Evolutionary conservation across 176 grass and related monocot genomes (phyloP).

Genomic region (Oryza meyeriana): DNA sequence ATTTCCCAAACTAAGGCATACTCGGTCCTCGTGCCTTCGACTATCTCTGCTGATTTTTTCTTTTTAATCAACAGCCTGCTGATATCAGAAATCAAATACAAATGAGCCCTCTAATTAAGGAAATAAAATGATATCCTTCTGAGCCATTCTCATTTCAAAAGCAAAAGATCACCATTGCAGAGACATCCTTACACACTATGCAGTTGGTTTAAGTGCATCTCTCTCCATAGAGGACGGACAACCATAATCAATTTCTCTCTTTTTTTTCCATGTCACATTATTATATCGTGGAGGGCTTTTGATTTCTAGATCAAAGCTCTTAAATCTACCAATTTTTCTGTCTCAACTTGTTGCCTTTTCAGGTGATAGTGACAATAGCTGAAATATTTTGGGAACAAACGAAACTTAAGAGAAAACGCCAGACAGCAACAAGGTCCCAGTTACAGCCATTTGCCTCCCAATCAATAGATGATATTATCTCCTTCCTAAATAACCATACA

Average conservation of each 20-base stretch:
- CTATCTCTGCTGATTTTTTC: background rate
- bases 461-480: slow-evolving; percentile 72
- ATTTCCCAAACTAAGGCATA: background rate
- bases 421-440: slow-evolving; percentile 51
- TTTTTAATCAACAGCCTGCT: too few species aligned
- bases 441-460: slow-evolving; percentile 53
- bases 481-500: slow-evolving; percentile 59
- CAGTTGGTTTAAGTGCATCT: too few species aligned
- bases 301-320: background rate
- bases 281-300: background rate
- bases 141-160: too few species aligned
- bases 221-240: too few species aligned
- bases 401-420: slow-evolving; percentile 50
- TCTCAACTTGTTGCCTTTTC: slow-evolving; percentile 37
- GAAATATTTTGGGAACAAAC: slow-evolving; percentile 74
- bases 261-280: background rate
- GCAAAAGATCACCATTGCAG: too few species aligned
- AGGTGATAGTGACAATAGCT: slow-evolving; percentile 71
- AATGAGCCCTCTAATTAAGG: too few species aligned
- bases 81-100: too few species aligned
- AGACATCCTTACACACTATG: too few species aligned
- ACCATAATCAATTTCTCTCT: too few species aligned
- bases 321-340: background rate
- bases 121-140: too few species aligned
- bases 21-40: background rate